Evolutionary conservation across 148 eudicot species (phyloP), one percentile per base, ranked within the genome.

Genomic region (Bassia scoparia): DNA sequence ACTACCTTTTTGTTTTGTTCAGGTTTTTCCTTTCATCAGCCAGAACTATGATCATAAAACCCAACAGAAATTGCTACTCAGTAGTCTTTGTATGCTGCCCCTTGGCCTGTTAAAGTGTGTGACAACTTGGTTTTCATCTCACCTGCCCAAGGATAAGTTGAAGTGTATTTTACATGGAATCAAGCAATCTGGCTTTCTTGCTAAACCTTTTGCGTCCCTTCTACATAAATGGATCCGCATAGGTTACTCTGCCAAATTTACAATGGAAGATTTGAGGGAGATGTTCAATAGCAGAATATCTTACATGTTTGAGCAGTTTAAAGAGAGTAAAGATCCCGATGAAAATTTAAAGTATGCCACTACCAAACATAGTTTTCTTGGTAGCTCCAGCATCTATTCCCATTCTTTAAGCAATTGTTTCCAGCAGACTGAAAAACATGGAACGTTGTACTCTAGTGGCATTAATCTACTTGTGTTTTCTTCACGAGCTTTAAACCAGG

Each of bases 91-190:
- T 38, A 79, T 79, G 86, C 79, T 93, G 77, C 98, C 98, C 26
- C 92, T 93, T 77, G 97, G 98, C 71, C 77, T 93, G 71, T 85
- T 93, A 31, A 93, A 86, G 84, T 87, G 88, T 74, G 85, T 81
- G 62, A 77, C 82, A 56, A 80, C 87, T 64, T 93, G 95, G 94
- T 90, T 93, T 79, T 86, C 95, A 10, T 78, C 89, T 77, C 87
- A 83, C 68, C 83, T 93, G 76, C 75, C 92, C 30, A 92, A 82
- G 79, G 85, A 85, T 58, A 83, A 87, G 53, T 81, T 84, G 52
- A 87, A 80, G 76, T 79, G 81, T 49, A 79, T 89, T 67, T 81
- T 90, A 67, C 74, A 82, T 48, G 81, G 70, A 53, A 79, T 90
- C 61, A 84, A 79, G 76, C 76, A 71, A 59, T 84, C 80, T 71